These are phyloP conservation scores for Colletotrichum tamarilloi DNA, from an alignment of 2,329 filamentous ascomycete species.

Conservation along the genomic window DNA sequence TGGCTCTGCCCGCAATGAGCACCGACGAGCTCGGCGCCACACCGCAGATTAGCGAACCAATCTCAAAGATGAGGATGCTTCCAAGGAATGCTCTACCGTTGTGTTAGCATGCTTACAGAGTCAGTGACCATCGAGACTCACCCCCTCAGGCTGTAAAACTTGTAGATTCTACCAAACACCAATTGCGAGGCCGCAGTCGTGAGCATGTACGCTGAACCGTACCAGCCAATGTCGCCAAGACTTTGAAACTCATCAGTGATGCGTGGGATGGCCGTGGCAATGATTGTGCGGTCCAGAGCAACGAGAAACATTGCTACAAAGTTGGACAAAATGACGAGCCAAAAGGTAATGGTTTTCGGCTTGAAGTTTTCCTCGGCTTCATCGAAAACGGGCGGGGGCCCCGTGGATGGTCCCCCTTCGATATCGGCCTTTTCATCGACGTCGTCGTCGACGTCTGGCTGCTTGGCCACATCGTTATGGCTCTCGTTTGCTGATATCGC, in stretches of 20 bases:
- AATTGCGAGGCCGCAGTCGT: slow-evolving; percentile 66
- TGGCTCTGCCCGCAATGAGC: slow-evolving; percentile 67
- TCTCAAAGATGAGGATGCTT: slow-evolving; percentile 63
- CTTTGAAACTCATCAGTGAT: slow-evolving; percentile 69
- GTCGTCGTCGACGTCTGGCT: slow-evolving; percentile 24
- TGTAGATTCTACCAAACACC: slow-evolving; percentile 62
- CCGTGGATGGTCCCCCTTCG: slow-evolving; percentile 1
- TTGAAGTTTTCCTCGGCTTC: slow-evolving; percentile 55
- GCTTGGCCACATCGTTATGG: slow-evolving; percentile 12
- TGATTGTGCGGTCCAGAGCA: slow-evolving; percentile 67
- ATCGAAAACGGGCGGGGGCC: slow-evolving; percentile 7
- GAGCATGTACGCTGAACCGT: slow-evolving; percentile 70
- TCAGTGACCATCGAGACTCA: slow-evolving; percentile 41
- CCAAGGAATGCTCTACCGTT: slow-evolving; percentile 54
- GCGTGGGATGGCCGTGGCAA: slow-evolving; percentile 64
- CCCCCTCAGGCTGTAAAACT: slow-evolving; percentile 60
- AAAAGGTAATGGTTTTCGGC: slow-evolving; percentile 65
- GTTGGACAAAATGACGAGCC: slow-evolving; percentile 65
- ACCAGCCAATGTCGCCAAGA: slow-evolving; percentile 72
- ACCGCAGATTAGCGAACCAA: slow-evolving; percentile 66
- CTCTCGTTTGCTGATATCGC: slow-evolving; percentile 21
- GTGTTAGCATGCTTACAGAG: background rate
- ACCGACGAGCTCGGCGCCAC: slow-evolving; percentile 63
- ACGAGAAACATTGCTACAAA: slow-evolving; percentile 68
- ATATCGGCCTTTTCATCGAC: slow-evolving; percentile 25